These are phyloP conservation scores for Lasiodiplodia hormozganensis DNA, from an alignment of 2,329 filamentous ascomycete species.

Conservation along the genomic window DNA sequence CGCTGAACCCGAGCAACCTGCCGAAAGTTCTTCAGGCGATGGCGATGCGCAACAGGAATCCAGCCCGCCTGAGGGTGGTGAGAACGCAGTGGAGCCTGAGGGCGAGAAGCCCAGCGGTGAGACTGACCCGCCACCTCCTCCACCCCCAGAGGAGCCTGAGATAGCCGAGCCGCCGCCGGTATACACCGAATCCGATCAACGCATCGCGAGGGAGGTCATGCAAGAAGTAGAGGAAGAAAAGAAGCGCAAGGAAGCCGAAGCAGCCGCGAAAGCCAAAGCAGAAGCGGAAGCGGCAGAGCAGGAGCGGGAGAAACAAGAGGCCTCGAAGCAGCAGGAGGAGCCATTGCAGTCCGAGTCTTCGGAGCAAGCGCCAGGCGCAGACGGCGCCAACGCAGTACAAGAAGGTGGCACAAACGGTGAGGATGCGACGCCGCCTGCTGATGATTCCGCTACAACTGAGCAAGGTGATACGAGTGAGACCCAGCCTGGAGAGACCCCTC, in stretches of 20 bases:
- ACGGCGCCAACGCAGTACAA: not conserved
- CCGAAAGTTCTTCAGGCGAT: not conserved
- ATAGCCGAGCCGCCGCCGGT: not conserved
- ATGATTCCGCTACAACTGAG: not conserved
- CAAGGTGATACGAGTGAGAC: not conserved
- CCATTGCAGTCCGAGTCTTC: not conserved
- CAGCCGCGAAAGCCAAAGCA: not conserved
- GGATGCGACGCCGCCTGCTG: not conserved
- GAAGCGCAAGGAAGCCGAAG: not conserved
- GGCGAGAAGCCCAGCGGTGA: not conserved
- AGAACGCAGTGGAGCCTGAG: not conserved
- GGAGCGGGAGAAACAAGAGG: not conserved
- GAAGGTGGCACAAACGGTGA: not conserved
- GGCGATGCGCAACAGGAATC: not conserved
- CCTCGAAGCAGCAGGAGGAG: constrained; percentile 1
- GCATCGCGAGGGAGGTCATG: not conserved
- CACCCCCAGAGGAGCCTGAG: not conserved
- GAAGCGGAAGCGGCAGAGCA: not conserved
- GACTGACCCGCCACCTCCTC: not conserved
- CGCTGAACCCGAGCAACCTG: not conserved
- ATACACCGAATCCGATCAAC: not conserved
- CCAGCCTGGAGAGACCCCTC: not conserved
- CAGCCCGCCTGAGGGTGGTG: not conserved
- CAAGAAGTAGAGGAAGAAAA: not conserved
- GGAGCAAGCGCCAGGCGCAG: not conserved